Percentiles rank a stretch among this genome's conserved stretches.
Evolutionary conservation across 306 rosid species (phyloP).

Genomic region (Hylodesmum podocarpum): DNA sequence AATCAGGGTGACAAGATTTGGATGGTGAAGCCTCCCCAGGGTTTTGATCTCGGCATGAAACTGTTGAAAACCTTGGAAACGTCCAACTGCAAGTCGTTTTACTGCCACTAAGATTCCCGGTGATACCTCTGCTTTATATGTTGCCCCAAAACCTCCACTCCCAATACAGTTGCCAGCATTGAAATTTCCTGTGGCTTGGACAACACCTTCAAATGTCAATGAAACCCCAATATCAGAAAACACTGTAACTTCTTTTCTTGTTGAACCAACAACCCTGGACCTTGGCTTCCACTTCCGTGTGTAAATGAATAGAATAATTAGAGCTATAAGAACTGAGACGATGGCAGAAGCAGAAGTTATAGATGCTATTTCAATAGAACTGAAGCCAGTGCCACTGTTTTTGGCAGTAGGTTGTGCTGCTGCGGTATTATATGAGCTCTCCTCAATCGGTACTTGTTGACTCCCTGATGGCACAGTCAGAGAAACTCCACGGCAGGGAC

Average conservation of each 20-base stretch:
- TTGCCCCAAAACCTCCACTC: constrained; percentile 95
- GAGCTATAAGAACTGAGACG: constrained; percentile 78
- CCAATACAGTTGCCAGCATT: constrained; percentile 89
- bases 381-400: constrained; percentile 46
- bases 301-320: constrained; percentile 64
- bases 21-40: constrained; percentile 88
- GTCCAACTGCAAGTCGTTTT: constrained; percentile 86
- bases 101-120: constrained; percentile 72
- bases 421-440: constrained; percentile 41
- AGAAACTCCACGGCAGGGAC: constrained; percentile 53
- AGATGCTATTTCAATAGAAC: constrained; percentile 89
- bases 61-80: constrained; percentile 90
- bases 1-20: constrained; percentile 79
- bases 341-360: constrained; percentile 95
- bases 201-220: constrained; percentile 78
- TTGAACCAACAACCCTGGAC: constrained; percentile 62
- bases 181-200: constrained; percentile 74
- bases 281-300: constrained; percentile 81
- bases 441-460: constrained; percentile 48
- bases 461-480: constrained; percentile 48
- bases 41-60: constrained; percentile 87
- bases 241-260: constrained; percentile 74
- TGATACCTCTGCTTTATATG: constrained; percentile 85
- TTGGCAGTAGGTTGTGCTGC: constrained; percentile 33
- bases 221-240: constrained; percentile 76